Evolutionary conservation across 2,329 filamentous ascomycete genomes (phyloP).

Genomic region (Aspergillus ibericus): DNA sequence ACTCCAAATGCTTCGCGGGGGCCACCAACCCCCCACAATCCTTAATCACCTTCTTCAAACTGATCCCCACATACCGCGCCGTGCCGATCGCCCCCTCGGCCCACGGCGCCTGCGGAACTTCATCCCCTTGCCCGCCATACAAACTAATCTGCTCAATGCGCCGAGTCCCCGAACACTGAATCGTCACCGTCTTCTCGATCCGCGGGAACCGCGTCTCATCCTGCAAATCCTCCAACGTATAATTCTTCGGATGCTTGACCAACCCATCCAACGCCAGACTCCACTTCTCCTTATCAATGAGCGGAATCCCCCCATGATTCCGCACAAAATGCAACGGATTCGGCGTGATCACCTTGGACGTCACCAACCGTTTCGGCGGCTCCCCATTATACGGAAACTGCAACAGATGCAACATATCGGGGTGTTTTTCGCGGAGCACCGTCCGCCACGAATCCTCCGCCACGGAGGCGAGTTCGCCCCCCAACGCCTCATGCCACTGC

Average conservation of each 20-base stretch:
- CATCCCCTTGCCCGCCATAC: constrained; percentile 68
- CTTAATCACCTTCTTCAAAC: constrained; percentile 69
- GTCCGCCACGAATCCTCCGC: constrained; percentile 60
- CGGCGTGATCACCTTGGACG: constrained; percentile 57
- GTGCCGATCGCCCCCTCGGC: constrained; percentile 69
- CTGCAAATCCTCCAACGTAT: constrained; percentile 61
- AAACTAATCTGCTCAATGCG: constrained; percentile 67
- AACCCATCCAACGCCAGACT: constrained; percentile 60
- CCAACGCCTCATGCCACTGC: constrained; percentile 57
- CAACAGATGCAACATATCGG: constrained; percentile 62
- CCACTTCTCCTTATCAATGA: constrained; percentile 59
- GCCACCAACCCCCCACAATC: constrained; percentile 62
- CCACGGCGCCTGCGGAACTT: constrained; percentile 55
- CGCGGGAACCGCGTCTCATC: constrained; percentile 62
- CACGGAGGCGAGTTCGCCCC: constrained; percentile 46
- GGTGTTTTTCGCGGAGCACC: constrained; percentile 59
- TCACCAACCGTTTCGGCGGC: constrained; percentile 59
- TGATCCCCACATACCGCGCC: constrained; percentile 62
- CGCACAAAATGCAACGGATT: constrained; percentile 67
- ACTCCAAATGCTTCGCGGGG: constrained; percentile 62
- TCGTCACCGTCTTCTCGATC: constrained; percentile 58
- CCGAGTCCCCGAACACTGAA: constrained; percentile 69
- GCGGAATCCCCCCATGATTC: constrained; percentile 70
- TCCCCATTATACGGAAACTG: constrained; percentile 67
- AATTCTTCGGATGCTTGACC: constrained; percentile 57